A percentile compares a stretch with the other conserved stretches of the same genome.
phyloP scores from a whole-genome alignment of 192 early-diverging fungal species.

The Coemansia furcata region DNA sequence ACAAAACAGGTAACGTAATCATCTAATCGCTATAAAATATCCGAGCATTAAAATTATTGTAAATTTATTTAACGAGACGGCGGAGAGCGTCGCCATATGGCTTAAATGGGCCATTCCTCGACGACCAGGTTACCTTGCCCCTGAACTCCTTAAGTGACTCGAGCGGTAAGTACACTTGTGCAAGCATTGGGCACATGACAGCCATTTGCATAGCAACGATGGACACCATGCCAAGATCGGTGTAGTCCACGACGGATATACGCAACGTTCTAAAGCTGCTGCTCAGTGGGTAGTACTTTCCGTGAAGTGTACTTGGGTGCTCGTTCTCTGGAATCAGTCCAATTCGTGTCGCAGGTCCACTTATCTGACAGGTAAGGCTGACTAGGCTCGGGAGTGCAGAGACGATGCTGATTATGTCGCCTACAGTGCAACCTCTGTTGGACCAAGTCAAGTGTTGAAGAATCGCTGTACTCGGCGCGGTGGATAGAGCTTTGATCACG shows the following conservation, averaged over 20 bases:
- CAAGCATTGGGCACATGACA: not conserved
- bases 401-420: not conserved
- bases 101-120: not conserved
- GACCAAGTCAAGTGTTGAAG: not conserved
- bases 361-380: not conserved
- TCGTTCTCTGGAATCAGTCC: not conserved
- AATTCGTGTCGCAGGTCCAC: not conserved
- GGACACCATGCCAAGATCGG: not conserved
- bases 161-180: not conserved
- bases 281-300: not conserved
- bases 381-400: not conserved
- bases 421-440: not conserved
- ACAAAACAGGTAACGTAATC: not conserved
- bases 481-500: not conserved
- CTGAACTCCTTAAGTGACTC: not conserved
- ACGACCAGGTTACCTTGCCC: not conserved
- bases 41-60: not conserved
- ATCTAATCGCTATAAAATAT: not conserved
- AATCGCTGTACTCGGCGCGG: not conserved
- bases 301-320: not conserved
- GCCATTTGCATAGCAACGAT: not conserved
- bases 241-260: not conserved
- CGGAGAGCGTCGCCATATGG: not conserved
- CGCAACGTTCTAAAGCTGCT: not conserved
- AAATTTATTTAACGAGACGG: not conserved